These are phyloP conservation scores for Pichia sp. DNA, from an alignment of 1,139 yeast species.

Conservation along the genomic window DNA sequence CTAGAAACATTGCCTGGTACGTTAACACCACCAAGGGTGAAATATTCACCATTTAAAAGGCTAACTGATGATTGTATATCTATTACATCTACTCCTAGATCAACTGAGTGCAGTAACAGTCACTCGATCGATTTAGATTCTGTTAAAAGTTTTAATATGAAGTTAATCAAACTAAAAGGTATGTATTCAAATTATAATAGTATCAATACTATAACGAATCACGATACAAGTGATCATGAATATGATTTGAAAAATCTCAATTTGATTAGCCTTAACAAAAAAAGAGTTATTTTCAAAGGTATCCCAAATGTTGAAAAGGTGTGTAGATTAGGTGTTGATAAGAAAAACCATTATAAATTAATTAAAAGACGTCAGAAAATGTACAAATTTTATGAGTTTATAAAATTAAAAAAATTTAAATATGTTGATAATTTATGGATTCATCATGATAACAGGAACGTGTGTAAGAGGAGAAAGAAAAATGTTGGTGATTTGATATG, in stretches of 20 bases:
- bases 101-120: neutral
- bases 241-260: neutral
- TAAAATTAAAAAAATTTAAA: neutral
- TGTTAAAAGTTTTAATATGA: neutral
- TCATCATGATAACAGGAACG: neutral
- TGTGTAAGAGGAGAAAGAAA: neutral
- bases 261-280: neutral
- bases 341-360: neutral
- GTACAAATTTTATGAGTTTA: neutral
- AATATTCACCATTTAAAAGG: slow-evolving; percentile 18
- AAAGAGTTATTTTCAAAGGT: neutral
- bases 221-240: too few species aligned
- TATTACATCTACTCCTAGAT: slow-evolving; percentile 22
- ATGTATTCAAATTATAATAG: neutral
- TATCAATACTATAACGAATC: too few species aligned
- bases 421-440: neutral
- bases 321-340: neutral
- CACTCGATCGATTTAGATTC: neutral
- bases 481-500: neutral
- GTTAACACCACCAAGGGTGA: slow-evolving; percentile 21
- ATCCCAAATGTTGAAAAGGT: neutral
- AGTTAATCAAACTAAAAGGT: neutral
- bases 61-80: slow-evolving; percentile 15
- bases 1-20: slow-evolving; percentile 24
- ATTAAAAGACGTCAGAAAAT: neutral